Conservation (phyloP, 179 eudicot species). For the Silene noctiflora region DNA sequence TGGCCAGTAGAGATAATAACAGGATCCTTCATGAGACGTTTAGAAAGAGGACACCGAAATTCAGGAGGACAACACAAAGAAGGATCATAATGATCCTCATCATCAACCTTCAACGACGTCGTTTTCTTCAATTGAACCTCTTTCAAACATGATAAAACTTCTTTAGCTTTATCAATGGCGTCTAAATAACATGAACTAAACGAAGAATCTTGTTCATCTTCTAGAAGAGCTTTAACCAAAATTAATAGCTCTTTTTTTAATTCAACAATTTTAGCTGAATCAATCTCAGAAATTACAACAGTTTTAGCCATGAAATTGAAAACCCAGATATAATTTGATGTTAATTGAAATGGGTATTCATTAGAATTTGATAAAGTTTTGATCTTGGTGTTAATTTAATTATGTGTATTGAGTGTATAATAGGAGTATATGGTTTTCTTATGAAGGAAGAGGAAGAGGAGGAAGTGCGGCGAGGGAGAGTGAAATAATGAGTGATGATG, state of each 20-base stretch:
- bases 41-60: conserved; percentile 78
- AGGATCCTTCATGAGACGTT: conserved; percentile 76
- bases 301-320: conserved; percentile 48
- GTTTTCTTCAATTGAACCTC: conserved; percentile 40
- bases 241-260: conserved; percentile 47
- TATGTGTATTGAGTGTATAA: too few relatives aligned
- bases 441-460: neutral
- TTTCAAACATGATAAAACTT: conserved; percentile 43
- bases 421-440: too few relatives aligned
- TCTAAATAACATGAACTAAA: conserved; percentile 26
- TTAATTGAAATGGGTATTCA: conserved; percentile 32
- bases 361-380: conserved; percentile 18
- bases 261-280: conserved; percentile 46
- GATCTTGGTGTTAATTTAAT: conserved; percentile 4
- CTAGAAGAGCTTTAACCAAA: conserved; percentile 41
- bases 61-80: conserved; percentile 45
- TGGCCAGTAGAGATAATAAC: conserved; percentile 78
- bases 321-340: conserved; percentile 22
- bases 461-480: neutral
- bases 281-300: conserved; percentile 39
- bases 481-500: conserved; percentile 19
- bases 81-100: neutral
- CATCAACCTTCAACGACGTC: conserved; percentile 28
- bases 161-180: conserved; percentile 57
- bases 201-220: conserved; percentile 31